phyloP scores from a whole-genome alignment of 768 basidiomycete genomes.

The Hygrophorus russula region DNA sequence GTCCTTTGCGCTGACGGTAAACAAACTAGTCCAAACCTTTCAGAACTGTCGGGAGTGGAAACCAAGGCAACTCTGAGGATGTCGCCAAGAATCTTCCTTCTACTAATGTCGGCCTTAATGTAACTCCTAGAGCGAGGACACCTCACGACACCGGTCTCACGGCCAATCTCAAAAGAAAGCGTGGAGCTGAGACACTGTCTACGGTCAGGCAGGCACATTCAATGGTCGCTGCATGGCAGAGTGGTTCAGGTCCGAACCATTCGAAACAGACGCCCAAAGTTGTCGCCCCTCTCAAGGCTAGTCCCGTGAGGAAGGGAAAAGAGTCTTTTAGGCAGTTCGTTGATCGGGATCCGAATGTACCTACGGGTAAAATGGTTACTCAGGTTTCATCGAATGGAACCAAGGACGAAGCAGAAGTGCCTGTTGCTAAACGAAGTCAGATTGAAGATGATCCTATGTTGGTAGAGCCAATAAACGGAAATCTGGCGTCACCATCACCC shows the following conservation, averaged over 20 bases:
- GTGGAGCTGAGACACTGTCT: constrained; percentile 20
- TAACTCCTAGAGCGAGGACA: background rate
- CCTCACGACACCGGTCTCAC: constrained; percentile 1
- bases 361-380: background rate
- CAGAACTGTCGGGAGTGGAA: background rate
- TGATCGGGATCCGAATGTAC: constrained; percentile 4
- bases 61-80: constrained; percentile 2
- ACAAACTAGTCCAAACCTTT: background rate
- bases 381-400: background rate
- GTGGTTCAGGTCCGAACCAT: background rate
- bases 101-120: background rate
- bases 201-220: constrained; percentile 18
- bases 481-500: too few species aligned
- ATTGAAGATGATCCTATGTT: too few species aligned
- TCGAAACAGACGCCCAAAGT: constrained; percentile 7
- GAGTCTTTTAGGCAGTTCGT: constrained; percentile 12
- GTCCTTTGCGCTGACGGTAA: background rate
- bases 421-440: background rate
- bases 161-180: constrained; percentile 29
- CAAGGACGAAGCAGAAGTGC: background rate
- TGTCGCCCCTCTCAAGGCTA: background rate
- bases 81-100: constrained; percentile 3
- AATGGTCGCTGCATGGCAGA: constrained; percentile 15
- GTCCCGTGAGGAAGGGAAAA: constrained; percentile 4
- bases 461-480: too few species aligned